Conservation (phyloP, 129 eudicot species). For the Artemisia argyi region DNA sequence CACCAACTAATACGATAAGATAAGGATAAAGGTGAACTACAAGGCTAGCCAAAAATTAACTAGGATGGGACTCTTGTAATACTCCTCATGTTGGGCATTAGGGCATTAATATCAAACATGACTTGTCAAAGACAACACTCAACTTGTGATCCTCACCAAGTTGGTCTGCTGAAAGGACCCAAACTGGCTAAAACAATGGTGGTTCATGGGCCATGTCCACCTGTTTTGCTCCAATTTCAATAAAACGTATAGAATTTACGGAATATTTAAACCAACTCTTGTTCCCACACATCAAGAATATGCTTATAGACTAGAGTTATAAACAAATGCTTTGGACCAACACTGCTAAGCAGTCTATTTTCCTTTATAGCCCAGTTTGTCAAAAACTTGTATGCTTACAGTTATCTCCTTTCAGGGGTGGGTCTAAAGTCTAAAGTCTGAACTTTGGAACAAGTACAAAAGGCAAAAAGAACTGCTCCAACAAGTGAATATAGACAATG, state of each 20-base stretch:
- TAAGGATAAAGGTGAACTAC: neutral
- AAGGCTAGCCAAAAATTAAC: neutral
- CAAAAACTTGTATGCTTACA: slow-evolving; percentile 3
- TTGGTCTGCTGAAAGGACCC: no score
- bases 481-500: slow-evolving; percentile 4
- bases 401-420: neutral
- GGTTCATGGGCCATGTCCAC: neutral
- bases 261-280: slow-evolving; percentile 11
- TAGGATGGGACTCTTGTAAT: neutral
- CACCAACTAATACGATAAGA: slow-evolving; percentile 4
- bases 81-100: no score
- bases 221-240: slow-evolving; percentile 5
- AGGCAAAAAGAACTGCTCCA: slow-evolving; percentile 7
- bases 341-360: slow-evolving; percentile 13
- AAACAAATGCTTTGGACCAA: slow-evolving; percentile 15
- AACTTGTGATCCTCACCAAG: no score
- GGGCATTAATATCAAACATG: no score
- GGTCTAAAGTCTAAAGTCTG: no score
- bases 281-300: slow-evolving; percentile 8
- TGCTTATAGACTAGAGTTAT: slow-evolving; percentile 3
- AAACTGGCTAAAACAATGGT: no score
- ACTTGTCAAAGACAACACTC: no score
- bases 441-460: slow-evolving; percentile 3
- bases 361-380: slow-evolving; percentile 18
- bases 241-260: neutral